Conservation (phyloP, 2,329 filamentous ascomycete genomes). For the Bipolaris bicolor region DNA sequence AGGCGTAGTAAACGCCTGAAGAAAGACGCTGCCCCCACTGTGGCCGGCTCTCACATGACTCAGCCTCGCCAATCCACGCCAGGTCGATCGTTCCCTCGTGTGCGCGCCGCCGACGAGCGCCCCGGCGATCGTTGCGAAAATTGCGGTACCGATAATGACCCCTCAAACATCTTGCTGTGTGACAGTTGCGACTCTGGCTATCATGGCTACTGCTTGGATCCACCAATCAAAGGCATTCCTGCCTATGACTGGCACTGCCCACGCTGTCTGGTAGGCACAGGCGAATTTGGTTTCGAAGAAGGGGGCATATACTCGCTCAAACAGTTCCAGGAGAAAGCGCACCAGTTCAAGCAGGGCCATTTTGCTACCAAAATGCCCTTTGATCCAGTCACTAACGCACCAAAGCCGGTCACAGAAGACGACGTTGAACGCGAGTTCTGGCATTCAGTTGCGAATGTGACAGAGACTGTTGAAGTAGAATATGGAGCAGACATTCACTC, state of each 20-base stretch:
- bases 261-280: conserved; percentile 91
- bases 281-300: conserved; percentile 97
- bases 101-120: conserved; percentile 60
- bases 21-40: conserved; percentile 77
- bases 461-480: conserved; percentile 96
- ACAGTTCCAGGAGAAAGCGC: conserved; percentile 95
- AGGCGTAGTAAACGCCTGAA: conserved; percentile 92
- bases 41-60: conserved; percentile 96
- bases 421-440: conserved; percentile 97
- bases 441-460: conserved; percentile 89
- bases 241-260: conserved; percentile 96
- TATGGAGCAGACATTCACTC: conserved; percentile 98
- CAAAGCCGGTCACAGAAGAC: conserved; percentile 85
- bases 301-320: conserved; percentile 93
- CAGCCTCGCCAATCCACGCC: conserved; percentile 83
- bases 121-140: conserved; percentile 78
- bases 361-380: conserved; percentile 90
- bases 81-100: conserved; percentile 61
- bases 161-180: conserved; percentile 74
- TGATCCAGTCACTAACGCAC: conserved; percentile 81
- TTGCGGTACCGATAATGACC: conserved; percentile 80
- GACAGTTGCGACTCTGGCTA: conserved; percentile 91
- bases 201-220: conserved; percentile 88
- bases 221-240: conserved; percentile 76
- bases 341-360: conserved; percentile 92